Conservation (phyloP, 345 rosid species). For the Populus pruinosa region DNA sequence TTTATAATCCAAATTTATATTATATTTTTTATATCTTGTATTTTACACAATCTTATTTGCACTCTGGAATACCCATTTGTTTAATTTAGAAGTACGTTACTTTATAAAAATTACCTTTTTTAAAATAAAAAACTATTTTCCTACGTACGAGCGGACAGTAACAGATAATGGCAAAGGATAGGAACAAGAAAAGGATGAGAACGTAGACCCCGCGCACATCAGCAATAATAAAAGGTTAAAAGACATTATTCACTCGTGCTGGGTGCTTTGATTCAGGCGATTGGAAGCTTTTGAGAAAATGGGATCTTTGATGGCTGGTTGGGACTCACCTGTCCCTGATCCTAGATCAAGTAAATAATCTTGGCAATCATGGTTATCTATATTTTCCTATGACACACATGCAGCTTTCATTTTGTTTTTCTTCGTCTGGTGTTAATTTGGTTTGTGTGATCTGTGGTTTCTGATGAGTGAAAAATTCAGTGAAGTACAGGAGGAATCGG, state of each 20-base stretch:
- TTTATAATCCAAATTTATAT: no score
- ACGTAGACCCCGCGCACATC: not conserved
- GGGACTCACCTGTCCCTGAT: slow-evolving; percentile 67
- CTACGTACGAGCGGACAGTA: no score
- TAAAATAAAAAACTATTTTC: no score
- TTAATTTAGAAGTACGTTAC: no score
- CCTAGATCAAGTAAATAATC: slow-evolving; percentile 43
- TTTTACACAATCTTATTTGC: no score
- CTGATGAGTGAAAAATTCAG: slow-evolving; percentile 28
- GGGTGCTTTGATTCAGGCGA: not conserved
- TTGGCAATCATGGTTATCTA: not conserved
- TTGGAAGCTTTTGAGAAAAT: slow-evolving; percentile 18
- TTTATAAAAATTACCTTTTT: no score
- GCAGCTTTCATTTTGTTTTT: not conserved
- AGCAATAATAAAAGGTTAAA: not conserved
- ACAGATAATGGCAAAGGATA: slow-evolving; percentile 7
- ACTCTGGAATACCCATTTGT: no score
- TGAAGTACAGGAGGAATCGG: slow-evolving; percentile 43
- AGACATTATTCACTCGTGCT: not conserved
- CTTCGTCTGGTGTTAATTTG: no score
- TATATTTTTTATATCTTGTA: no score
- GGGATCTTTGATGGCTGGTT: slow-evolving; percentile 98
- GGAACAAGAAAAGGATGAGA: slow-evolving; percentile 24
- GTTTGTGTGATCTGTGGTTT: not conserved
- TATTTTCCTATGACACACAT: not conserved